phyloP scores from a whole-genome alignment of 306 rosid genomes.

The Medicago truncatula region DNA sequence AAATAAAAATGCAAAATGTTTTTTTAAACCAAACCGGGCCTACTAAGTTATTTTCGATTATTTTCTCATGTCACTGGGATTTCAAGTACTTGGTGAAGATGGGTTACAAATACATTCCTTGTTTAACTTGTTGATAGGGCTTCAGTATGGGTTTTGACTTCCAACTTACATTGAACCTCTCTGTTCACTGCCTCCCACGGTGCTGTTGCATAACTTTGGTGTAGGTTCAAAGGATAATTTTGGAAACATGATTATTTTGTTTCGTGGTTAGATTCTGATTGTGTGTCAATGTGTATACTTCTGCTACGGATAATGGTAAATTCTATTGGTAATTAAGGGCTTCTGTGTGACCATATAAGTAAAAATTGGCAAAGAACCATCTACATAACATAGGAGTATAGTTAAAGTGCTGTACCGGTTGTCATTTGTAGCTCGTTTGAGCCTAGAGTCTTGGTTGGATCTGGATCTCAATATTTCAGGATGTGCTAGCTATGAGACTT shows the following conservation, averaged over 20 bases:
- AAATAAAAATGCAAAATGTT: neutral
- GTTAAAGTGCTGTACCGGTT: neutral
- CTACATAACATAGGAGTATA: neutral
- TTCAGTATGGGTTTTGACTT: conserved; percentile 14
- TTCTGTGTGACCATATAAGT: conserved; percentile 8
- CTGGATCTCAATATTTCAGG: conserved; percentile 19
- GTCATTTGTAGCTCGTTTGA: conserved; percentile 31
- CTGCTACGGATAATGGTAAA: conserved; percentile 23
- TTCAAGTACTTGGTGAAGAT: neutral
- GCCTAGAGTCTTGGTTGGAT: conserved; percentile 9
- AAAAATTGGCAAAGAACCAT: conserved; percentile 16
- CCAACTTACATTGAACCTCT: conserved; percentile 7
- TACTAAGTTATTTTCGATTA: conserved; percentile 9
- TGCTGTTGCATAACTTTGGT: conserved; percentile 9
- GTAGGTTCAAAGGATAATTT: conserved; percentile 30
- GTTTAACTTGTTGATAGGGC: conserved; percentile 20
- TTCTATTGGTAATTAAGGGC: conserved; percentile 29
- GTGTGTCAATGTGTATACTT: neutral
- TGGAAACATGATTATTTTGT: conserved; percentile 16
- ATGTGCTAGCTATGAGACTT: conserved; percentile 16
- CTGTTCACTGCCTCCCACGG: conserved; percentile 17
- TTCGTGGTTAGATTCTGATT: conserved; percentile 13
- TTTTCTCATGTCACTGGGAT: neutral
- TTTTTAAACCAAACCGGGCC: neutral
- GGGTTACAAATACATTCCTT: neutral